Evolutionary conservation across 192 early-diverging fungal species (phyloP).

Genomic region (Entomortierella parvispora): DNA sequence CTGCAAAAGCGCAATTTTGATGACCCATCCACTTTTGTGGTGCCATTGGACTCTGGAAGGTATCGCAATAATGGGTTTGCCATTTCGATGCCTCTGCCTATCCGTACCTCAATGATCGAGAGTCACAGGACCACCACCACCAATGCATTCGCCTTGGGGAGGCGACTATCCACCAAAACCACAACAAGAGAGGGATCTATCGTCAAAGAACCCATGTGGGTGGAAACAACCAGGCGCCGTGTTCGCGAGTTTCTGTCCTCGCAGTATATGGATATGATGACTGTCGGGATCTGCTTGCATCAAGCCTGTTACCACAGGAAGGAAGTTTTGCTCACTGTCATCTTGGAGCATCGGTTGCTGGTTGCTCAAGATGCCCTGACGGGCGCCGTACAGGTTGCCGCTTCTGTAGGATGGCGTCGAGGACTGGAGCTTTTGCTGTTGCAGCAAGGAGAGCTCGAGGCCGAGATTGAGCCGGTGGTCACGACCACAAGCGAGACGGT

Average conservation of each 20-base stretch:
- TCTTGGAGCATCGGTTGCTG: slow-evolving; percentile 33
- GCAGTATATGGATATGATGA: slow-evolving; percentile 41
- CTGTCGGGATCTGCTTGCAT: slow-evolving; percentile 41
- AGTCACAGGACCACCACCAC: neutral
- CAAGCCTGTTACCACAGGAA: slow-evolving; percentile 45
- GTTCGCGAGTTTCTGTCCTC: slow-evolving; percentile 24
- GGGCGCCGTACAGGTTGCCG: slow-evolving; percentile 43
- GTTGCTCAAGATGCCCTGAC: slow-evolving; percentile 47
- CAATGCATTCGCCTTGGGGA: neutral
- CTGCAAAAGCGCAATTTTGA: neutral
- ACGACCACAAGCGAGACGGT: slow-evolving; percentile 29
- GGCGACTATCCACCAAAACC: neutral
- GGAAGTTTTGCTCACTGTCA: slow-evolving; percentile 9
- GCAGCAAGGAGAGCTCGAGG: slow-evolving; percentile 40
- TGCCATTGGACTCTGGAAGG: neutral
- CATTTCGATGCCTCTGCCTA: slow-evolving; percentile 25
- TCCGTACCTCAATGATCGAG: slow-evolving; percentile 21
- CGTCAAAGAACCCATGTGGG: slow-evolving; percentile 2
- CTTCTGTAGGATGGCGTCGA: slow-evolving; percentile 37
- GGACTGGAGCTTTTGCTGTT: slow-evolving; percentile 40
- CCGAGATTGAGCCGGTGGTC: slow-evolving; percentile 40
- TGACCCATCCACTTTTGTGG: neutral
- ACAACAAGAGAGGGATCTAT: neutral
- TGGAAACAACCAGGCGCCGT: slow-evolving; percentile 16
- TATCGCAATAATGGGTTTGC: slow-evolving; percentile 7